Evolutionary conservation across 2,329 filamentous ascomycete genomes (phyloP).

Genomic region (Phoma sp.): DNA sequence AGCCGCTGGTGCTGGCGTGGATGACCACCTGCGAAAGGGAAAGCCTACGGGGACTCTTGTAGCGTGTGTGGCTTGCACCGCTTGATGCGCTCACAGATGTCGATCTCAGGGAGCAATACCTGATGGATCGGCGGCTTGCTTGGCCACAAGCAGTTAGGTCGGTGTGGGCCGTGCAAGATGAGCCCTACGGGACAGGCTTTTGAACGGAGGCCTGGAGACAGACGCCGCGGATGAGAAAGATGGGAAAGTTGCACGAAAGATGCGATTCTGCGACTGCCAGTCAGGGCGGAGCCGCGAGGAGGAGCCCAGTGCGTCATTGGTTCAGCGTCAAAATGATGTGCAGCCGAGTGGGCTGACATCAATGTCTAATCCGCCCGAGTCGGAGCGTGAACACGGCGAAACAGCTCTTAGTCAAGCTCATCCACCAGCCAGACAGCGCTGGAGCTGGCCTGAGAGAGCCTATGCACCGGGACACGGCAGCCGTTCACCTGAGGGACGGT

Average conservation of each 20-base stretch:
- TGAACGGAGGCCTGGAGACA: constrained; percentile 1
- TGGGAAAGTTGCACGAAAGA: constrained; percentile 10
- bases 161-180: constrained; percentile 12
- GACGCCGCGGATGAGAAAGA: not conserved
- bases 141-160: constrained; percentile 18
- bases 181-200: not conserved
- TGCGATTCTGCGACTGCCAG: constrained; percentile 11
- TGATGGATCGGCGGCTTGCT: constrained; percentile 25
- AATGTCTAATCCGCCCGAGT: not conserved
- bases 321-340: not conserved
- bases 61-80: constrained; percentile 18
- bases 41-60: constrained; percentile 14
- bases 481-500: not conserved
- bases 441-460: not conserved
- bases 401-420: not conserved
- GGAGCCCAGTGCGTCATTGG: constrained; percentile 6
- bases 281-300: not conserved
- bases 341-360: constrained; percentile 11
- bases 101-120: constrained; percentile 23
- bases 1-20: constrained; percentile 14
- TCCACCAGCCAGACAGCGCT: not conserved
- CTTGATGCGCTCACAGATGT: constrained; percentile 27
- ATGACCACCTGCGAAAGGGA: constrained; percentile 15
- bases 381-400: constrained; percentile 4
- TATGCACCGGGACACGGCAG: not conserved